Evolutionary conservation across 2,329 filamentous ascomycete genomes (phyloP).

Genomic region (Chaetoscypha palmicola): DNA sequence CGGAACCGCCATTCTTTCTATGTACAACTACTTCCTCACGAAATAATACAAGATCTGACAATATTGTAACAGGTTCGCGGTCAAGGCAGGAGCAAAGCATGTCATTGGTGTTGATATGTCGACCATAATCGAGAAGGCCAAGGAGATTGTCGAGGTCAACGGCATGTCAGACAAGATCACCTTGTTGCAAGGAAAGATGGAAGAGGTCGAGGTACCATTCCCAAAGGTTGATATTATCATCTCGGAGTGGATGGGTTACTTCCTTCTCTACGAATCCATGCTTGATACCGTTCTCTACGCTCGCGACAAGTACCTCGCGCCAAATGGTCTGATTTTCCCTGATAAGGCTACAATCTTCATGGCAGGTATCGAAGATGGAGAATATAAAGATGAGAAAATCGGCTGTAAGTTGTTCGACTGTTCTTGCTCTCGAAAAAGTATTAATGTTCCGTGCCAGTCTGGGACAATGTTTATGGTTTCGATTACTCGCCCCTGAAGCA

Average conservation of each 20-base stretch:
- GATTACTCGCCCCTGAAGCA: constrained; percentile 91
- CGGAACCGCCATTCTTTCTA: constrained; percentile 95
- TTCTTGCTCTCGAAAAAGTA: neutral
- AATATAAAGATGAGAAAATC: constrained; percentile 99
- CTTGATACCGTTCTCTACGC: constrained; percentile 96
- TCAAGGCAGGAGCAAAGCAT: constrained; percentile 92
- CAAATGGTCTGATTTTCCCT: constrained; percentile 91
- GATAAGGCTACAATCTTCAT: constrained; percentile 98
- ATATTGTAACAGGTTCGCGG: constrained; percentile 69
- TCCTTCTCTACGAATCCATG: constrained; percentile 98
- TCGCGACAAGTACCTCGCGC: constrained; percentile 80
- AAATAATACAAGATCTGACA: constrained; percentile 6
- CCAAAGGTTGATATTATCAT: constrained; percentile 99
- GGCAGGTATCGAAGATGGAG: constrained; percentile 94
- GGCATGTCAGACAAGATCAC: constrained; percentile 95
- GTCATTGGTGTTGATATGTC: constrained; percentile 99
- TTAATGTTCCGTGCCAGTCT: constrained; percentile 55
- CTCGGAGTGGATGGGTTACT: constrained; percentile 99
- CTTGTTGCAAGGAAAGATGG: constrained; percentile 98
- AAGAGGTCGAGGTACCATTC: constrained; percentile 89
- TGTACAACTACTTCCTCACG: constrained; percentile 52
- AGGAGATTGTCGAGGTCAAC: constrained; percentile 87
- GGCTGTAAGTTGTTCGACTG: constrained; percentile 62
- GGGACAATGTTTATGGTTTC: constrained; percentile 99
- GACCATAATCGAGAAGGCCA: constrained; percentile 97